phyloP scores from a whole-genome alignment of 495 filamentous ascomycete genomes.

The Evernia prunastri region DNA sequence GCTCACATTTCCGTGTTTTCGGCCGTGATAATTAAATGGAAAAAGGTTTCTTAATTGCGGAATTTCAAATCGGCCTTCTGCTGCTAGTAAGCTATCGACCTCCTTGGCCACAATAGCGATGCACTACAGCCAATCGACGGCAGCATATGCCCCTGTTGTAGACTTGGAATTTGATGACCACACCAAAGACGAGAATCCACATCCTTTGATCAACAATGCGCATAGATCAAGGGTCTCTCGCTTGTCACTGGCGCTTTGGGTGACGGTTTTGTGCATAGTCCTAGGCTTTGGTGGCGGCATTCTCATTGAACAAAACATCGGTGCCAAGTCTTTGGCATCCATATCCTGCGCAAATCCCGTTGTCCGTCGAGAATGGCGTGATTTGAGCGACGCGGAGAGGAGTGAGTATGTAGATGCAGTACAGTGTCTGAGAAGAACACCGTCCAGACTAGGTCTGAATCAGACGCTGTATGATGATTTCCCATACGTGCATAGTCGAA shows the following conservation, averaged over 20 bases:
- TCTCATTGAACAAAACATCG: background rate
- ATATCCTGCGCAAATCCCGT: background rate
- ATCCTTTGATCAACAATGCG: background rate
- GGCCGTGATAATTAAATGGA: background rate
- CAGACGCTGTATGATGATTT: conserved; percentile 27
- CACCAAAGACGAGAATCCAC: background rate
- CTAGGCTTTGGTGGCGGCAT: background rate
- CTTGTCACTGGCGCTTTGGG: background rate
- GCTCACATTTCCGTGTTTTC: background rate
- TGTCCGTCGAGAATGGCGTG: conserved; percentile 34
- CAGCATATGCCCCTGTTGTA: background rate
- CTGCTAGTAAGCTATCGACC: background rate
- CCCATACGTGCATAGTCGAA: conserved; percentile 18
- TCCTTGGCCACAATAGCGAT: background rate
- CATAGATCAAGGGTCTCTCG: background rate
- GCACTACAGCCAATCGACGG: background rate
- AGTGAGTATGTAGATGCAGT: conserved; percentile 28
- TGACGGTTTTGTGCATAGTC: background rate
- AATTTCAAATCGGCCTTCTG: background rate
- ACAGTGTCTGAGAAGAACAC: conserved; percentile 25
- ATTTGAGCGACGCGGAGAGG: conserved; percentile 27
- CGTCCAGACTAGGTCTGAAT: conserved; percentile 23
- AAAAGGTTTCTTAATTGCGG: background rate
- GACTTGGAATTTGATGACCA: background rate
- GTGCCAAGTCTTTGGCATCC: background rate